These are phyloP conservation scores for Eimeria maxima DNA, from an alignment of 169 alveolate genomes.

Conservation along the genomic window DNA sequence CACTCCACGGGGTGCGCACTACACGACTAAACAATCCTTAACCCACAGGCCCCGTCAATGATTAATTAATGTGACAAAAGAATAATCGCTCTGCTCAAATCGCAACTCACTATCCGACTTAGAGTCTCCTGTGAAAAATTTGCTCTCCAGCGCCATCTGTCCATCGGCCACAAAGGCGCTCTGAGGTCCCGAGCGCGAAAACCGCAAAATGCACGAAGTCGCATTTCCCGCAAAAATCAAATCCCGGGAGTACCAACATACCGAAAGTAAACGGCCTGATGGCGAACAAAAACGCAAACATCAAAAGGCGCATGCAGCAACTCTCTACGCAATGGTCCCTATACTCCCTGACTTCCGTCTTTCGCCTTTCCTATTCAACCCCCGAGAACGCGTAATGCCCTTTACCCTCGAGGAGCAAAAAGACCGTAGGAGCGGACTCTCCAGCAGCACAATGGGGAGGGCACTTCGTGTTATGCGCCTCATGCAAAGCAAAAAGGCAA, in stretches of 20 bases:
- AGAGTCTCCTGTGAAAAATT: background rate
- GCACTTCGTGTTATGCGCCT: background rate
- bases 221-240: constrained; percentile 77
- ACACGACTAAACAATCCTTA: background rate
- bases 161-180: constrained; percentile 72
- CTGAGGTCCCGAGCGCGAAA: constrained; percentile 44
- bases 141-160: constrained; percentile 55
- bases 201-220: constrained; percentile 63
- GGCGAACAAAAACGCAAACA: background rate
- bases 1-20: background rate
- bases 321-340: background rate
- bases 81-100: background rate
- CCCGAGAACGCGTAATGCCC: background rate
- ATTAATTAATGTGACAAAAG: background rate
- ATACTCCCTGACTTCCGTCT: background rate
- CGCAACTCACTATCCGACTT: background rate
- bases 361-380: background rate
- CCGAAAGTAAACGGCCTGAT: constrained; percentile 80
- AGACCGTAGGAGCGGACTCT: background rate
- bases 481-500: background rate
- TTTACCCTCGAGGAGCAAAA: background rate
- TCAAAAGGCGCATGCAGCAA: too few relatives aligned
- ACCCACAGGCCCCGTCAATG: background rate
- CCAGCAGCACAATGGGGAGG: background rate
- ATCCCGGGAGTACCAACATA: constrained; percentile 69